A percentile compares a stretch with the other conserved stretches of the same genome.
These are phyloP conservation scores for Phialophora verrucosa DNA, from an alignment of 2,329 filamentous ascomycete species.

Conservation along the genomic window DNA sequence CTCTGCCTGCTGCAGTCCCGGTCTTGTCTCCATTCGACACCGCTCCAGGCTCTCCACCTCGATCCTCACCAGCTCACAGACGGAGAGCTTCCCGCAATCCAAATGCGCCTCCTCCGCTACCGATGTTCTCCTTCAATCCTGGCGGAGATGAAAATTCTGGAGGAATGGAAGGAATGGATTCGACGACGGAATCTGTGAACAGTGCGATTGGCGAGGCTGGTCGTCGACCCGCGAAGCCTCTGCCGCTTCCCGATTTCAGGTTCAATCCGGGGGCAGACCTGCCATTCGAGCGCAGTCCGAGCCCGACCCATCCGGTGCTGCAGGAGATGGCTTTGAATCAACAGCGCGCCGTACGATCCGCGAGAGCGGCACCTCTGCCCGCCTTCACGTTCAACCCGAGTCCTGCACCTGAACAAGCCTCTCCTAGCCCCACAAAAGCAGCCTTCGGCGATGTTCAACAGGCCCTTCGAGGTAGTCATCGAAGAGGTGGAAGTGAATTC, in stretches of 20 bases:
- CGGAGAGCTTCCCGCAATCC: constrained; percentile 35
- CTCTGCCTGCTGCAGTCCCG: constrained; percentile 31
- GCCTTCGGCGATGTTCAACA: constrained; percentile 27
- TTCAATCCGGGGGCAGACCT: constrained; percentile 41
- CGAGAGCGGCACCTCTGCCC: constrained; percentile 37
- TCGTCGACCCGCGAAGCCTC: constrained; percentile 25
- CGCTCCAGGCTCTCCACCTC: constrained; percentile 22
- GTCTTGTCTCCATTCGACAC: constrained; percentile 29
- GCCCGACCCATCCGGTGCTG: constrained; percentile 40
- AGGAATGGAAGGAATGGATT: constrained; percentile 19
- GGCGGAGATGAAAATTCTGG: constrained; percentile 26
- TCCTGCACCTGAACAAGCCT: constrained; percentile 23
- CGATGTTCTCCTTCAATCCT: constrained; percentile 38
- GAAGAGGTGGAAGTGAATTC: constrained; percentile 83
- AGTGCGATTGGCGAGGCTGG: constrained; percentile 20
- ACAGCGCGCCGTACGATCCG: constrained; percentile 37
- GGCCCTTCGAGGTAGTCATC: constrained; percentile 58
- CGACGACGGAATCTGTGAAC: constrained; percentile 1
- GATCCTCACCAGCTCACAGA: constrained; percentile 32
- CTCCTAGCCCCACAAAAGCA: constrained; percentile 40
- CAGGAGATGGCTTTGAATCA: constrained; percentile 41
- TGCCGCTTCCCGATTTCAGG: constrained; percentile 38
- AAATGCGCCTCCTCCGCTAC: constrained; percentile 34
- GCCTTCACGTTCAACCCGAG: constrained; percentile 38
- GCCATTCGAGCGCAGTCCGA: constrained; percentile 31